These are phyloP conservation scores for Suzukiozyma palmioleophila DNA, from an alignment of 1,139 yeast species.

Conservation along the genomic window DNA sequence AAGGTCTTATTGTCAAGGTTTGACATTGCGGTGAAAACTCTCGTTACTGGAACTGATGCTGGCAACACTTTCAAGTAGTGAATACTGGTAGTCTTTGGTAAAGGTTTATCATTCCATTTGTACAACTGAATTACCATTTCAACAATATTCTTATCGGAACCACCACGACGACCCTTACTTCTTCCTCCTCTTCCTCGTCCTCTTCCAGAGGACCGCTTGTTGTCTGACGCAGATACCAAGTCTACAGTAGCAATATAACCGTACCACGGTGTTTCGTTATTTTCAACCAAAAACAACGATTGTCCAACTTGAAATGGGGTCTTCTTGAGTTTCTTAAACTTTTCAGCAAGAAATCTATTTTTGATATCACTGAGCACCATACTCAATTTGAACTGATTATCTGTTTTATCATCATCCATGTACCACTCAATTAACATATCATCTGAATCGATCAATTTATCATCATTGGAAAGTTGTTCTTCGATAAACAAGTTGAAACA, in stretches of 20 bases:
- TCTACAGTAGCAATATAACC: conserved; percentile 48
- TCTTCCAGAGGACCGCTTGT: conserved; percentile 21
- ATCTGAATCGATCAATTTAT: conserved; percentile 27
- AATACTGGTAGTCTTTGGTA: conserved; percentile 42
- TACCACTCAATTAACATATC: conserved; percentile 51
- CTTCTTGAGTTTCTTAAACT: conserved; percentile 38
- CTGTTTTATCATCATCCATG: conserved; percentile 40
- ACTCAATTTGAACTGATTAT: conserved; percentile 34
- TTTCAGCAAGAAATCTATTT: conserved; percentile 40
- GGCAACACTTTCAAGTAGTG: conserved; percentile 50
- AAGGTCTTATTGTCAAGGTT: conserved; percentile 54
- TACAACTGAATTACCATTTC: conserved; percentile 49
- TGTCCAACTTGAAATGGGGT: conserved; percentile 47
- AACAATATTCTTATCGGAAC: conserved; percentile 16
- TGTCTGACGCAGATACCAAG: conserved; percentile 17
- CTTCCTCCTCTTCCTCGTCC: conserved; percentile 23
- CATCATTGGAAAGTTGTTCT: conserved; percentile 46
- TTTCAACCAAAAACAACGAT: conserved; percentile 40
- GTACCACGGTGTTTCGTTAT: conserved; percentile 37
- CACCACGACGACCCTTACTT: conserved; percentile 12
- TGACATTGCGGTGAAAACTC: conserved; percentile 64
- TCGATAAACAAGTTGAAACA: conserved; percentile 60
- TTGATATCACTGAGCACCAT: conserved; percentile 33
- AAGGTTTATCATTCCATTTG: conserved; percentile 50
- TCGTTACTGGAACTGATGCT: conserved; percentile 56